Percentiles rank a stretch among this genome's conserved stretches.
phyloP scores from a whole-genome alignment of 495 filamentous ascomycete genomes.

The Cudoniella acicularis region DNA sequence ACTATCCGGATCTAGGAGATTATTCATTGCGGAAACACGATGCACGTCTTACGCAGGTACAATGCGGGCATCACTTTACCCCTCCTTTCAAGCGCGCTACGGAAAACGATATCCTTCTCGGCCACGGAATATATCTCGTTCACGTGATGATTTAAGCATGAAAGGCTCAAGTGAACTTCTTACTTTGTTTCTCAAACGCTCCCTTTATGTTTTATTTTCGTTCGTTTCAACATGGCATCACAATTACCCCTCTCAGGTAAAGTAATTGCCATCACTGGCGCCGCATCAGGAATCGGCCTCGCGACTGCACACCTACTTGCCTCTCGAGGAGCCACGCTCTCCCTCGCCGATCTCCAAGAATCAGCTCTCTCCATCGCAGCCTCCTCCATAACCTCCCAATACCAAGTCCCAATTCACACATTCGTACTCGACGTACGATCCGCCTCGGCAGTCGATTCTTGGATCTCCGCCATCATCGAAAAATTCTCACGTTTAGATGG shows the following conservation, averaged over 20 bases:
- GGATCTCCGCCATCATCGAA: background rate
- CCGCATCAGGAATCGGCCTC: constrained; percentile 41
- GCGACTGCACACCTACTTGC: constrained; percentile 48
- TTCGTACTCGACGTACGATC: background rate
- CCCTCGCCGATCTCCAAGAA: constrained; percentile 47
- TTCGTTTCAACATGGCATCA: background rate
- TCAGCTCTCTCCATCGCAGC: constrained; percentile 32
- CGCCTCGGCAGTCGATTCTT: background rate
- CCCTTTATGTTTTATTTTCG: background rate
- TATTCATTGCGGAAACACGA: background rate
- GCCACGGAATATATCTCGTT: background rate
- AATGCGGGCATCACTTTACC: background rate
- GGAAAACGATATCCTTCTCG: background rate
- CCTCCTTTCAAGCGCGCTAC: no score
- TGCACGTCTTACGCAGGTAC: background rate
- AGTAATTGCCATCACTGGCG: constrained; percentile 37
- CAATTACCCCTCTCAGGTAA: constrained; percentile 10
- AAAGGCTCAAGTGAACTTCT: background rate
- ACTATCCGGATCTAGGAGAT: background rate
- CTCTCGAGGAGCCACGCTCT: constrained; percentile 43
- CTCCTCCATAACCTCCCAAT: background rate
- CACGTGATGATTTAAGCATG: background rate
- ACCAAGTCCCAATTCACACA: background rate
- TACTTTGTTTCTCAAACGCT: background rate
- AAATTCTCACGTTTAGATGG: background rate